Conservation (phyloP, 169 alveolate genomes). For the Plasmodium fragile region DNA sequence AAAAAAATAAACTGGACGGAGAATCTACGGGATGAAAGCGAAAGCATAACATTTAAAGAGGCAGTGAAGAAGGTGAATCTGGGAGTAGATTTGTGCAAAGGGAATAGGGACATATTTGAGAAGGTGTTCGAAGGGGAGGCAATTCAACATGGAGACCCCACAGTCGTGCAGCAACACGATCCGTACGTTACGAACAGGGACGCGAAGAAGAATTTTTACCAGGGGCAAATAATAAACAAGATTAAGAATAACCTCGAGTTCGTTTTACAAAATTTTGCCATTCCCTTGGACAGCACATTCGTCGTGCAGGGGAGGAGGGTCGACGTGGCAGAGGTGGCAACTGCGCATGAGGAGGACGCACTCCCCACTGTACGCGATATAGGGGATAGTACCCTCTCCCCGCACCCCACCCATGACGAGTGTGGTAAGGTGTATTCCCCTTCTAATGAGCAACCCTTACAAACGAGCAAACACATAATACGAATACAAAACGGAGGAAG, state of each 20-base stretch:
- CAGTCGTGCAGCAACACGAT: background rate
- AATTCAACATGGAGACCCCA: background rate
- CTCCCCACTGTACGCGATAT: background rate
- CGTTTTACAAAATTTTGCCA: constrained; percentile 45
- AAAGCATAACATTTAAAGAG: constrained; percentile 32
- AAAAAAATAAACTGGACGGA: constrained; percentile 55
- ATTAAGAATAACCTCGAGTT: constrained; percentile 45
- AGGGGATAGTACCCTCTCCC: background rate
- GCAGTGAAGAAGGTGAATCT: constrained; percentile 1
- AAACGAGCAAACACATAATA: background rate
- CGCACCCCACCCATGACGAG: background rate
- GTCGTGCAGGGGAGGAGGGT: constrained; percentile 28
- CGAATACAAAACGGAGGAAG: constrained; percentile 3
- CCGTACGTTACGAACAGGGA: constrained; percentile 31
- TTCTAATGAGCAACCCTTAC: background rate
- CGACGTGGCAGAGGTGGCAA: background rate
- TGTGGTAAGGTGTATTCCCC: background rate
- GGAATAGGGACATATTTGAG: constrained; percentile 7
- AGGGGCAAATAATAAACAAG: constrained; percentile 14
- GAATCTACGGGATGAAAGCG: constrained; percentile 15
- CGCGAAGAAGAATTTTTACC: constrained; percentile 24
- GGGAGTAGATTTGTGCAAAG: background rate
- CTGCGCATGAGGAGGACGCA: background rate
- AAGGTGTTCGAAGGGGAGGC: constrained; percentile 8
- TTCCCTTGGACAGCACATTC: constrained; percentile 14